Percentiles rank a stretch among this genome's conserved stretches.
Evolutionary conservation across 2,329 filamentous ascomycete genomes (phyloP).

Genomic region (Fusarium dimerum): DNA sequence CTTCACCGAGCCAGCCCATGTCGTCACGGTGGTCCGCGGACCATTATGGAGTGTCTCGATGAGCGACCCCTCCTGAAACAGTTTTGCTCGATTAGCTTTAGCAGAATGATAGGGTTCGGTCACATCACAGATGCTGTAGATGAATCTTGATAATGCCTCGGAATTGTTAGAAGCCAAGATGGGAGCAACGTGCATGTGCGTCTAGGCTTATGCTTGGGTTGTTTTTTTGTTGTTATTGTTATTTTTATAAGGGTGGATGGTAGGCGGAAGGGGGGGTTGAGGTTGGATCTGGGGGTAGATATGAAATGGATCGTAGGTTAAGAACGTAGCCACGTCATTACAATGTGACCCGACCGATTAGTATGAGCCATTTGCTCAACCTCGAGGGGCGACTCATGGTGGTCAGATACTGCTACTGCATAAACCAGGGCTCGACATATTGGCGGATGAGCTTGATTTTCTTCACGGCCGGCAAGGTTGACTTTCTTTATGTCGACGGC

Average conservation of each 20-base stretch:
- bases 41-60: slow-evolving; percentile 28
- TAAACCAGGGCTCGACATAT: slow-evolving; percentile 21
- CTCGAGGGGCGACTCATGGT: slow-evolving; percentile 18
- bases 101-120: too few relatives aligned
- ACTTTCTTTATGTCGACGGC: too few relatives aligned
- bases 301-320: slow-evolving; percentile 7
- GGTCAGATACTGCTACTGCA: slow-evolving; percentile 13
- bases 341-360: slow-evolving; percentile 30
- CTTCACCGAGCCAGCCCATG: slow-evolving; percentile 22
- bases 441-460: too few relatives aligned
- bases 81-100: too few relatives aligned
- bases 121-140: too few relatives aligned
- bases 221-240: slow-evolving; percentile 17
- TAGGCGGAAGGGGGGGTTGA: slow-evolving; percentile 19
- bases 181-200: slow-evolving; percentile 17
- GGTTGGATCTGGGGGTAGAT: slow-evolving; percentile 25
- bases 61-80: slow-evolving; percentile 24
- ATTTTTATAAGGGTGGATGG: slow-evolving; percentile 13
- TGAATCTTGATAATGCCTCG: too few relatives aligned
- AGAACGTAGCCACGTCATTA: slow-evolving; percentile 29
- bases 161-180: slow-evolving; percentile 14
- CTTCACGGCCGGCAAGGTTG: too few relatives aligned
- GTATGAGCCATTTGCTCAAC: slow-evolving; percentile 15
- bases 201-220: slow-evolving; percentile 16
- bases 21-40: slow-evolving; percentile 15